phyloP scores from a whole-genome alignment of 495 filamentous ascomycete species.

The Tuber melanosporum region DNA sequence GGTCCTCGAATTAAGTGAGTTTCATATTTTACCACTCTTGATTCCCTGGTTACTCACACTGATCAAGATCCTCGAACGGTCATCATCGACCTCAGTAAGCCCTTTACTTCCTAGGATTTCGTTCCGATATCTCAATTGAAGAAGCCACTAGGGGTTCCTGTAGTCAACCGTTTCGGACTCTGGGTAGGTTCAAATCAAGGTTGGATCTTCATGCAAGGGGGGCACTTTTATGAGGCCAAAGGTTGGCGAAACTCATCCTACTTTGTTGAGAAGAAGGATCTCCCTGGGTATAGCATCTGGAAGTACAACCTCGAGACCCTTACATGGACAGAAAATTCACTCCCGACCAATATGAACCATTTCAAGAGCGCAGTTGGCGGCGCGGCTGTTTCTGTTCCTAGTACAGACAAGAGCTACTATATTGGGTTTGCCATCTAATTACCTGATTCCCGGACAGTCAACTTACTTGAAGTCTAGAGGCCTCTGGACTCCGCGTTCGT shows the following conservation, averaged over 20 bases:
- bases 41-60: background rate
- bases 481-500: slow-evolving; percentile 7
- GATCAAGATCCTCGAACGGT: slow-evolving; percentile 23
- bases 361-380: slow-evolving; percentile 10
- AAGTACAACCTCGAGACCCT: slow-evolving; percentile 9
- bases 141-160: slow-evolving; percentile 10
- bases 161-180: slow-evolving; percentile 13
- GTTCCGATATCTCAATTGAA: slow-evolving; percentile 7
- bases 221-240: slow-evolving; percentile 15
- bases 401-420: slow-evolving; percentile 14
- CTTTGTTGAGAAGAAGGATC: background rate
- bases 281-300: slow-evolving; percentile 25
- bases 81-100: slow-evolving; percentile 10
- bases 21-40: background rate
- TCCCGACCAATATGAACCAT: background rate
- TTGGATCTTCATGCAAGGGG: slow-evolving; percentile 18
- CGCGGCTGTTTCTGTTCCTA: slow-evolving; percentile 13
- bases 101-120: slow-evolving; percentile 12
- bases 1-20: slow-evolving; percentile 22
- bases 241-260: slow-evolving; percentile 22
- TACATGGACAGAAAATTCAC: slow-evolving; percentile 9
- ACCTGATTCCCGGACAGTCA: background rate
- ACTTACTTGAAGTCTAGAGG: slow-evolving; percentile 10
- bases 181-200: slow-evolving; percentile 15
- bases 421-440: slow-evolving; percentile 11